A percentile compares a stretch with the other conserved stretches of the same genome.
These are phyloP conservation scores for Phytophthora uliginosa DNA, from an alignment of 352 stramenopile genomes.

Conservation along the genomic window DNA sequence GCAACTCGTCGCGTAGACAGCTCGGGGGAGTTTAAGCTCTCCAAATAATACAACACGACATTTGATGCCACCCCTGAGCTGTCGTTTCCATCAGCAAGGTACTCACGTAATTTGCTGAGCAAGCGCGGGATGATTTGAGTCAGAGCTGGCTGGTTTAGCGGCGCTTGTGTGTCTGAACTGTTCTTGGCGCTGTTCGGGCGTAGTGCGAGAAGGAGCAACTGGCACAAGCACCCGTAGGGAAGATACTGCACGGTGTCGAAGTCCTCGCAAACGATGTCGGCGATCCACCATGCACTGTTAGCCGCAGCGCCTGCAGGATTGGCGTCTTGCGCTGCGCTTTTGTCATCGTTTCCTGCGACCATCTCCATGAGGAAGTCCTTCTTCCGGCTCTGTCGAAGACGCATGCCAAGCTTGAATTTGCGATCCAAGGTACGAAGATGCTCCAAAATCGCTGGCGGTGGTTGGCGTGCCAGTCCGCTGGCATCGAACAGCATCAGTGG, in stretches of 20 bases:
- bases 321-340: conserved; percentile 21
- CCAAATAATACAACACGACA: conserved; percentile 79
- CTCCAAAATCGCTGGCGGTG: conserved; percentile 77
- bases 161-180: conserved; percentile 24
- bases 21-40: conserved; percentile 68
- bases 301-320: conserved; percentile 20
- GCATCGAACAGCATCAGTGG: conserved; percentile 81
- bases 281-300: conserved; percentile 83
- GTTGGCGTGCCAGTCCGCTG: conserved; percentile 72
- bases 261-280: conserved; percentile 90
- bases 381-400: conserved; percentile 79
- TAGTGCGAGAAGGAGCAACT: conserved; percentile 77
- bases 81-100: conserved; percentile 50
- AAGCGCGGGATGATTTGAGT: conserved; percentile 65
- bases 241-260: conserved; percentile 86
- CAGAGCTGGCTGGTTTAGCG: conserved; percentile 47
- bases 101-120: conserved; percentile 65
- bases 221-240: conserved; percentile 78
- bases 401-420: conserved; percentile 83
- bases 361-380: conserved; percentile 92
- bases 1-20: conserved; percentile 63
- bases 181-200: conserved; percentile 24
- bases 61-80: conserved; percentile 46
- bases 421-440: conserved; percentile 75
- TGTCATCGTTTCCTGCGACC: conserved; percentile 66